Base-by-base conservation (phyloP, 257 asterid species). In the Linaria vulgaris region DNA sequence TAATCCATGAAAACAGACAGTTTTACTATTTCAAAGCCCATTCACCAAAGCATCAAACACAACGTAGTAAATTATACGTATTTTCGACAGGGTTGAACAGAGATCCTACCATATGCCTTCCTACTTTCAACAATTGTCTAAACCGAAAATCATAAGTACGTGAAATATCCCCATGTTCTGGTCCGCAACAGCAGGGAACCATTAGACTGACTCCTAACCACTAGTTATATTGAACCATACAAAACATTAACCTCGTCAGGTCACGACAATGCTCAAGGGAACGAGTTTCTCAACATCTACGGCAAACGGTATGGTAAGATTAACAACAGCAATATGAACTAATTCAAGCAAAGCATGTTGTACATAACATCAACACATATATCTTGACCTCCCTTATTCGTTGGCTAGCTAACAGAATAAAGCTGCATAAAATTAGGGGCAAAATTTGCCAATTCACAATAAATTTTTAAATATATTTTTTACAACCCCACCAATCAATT, bases 341-440 rank as follows among this genome's bases (percentile, higher is more conserved):
- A 19, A 37, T 39, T 54, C 48, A 64, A 13, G 44, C 34, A 25
- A 43, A 54, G 22, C 14, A 52, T 25, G 25, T 31, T 52, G 1
- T 17, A 12, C 39, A 31, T 1, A 27, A 2, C 34, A 27, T 3
- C 5, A 34, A 34, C 41, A 34, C 11, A 34, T 34, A 34, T 7
- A 4, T 34, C 10, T 34, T n/a, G n/a, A n/a, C n/a, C n/a, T 54
- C 48, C 43, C 55, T 57, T 6, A 37, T 53, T 30, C 44, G 13
- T 19, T 22, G 12, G 50, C 49, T 4, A 65, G 43, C n/a, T 13
- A 38, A 66, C 63, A 38, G 12, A 19, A 54, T 21, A 25, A n/a
- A 65, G 25, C 16, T 13, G 16, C 68, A 64, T 23, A 31, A 10
- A 27, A 53, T 50, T 44, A 41, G 57, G 30, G 72, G 72, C 19